These are phyloP conservation scores for Lathyrus aphaca DNA, from an alignment of 306 rosid genomes.

Conservation along the genomic window DNA sequence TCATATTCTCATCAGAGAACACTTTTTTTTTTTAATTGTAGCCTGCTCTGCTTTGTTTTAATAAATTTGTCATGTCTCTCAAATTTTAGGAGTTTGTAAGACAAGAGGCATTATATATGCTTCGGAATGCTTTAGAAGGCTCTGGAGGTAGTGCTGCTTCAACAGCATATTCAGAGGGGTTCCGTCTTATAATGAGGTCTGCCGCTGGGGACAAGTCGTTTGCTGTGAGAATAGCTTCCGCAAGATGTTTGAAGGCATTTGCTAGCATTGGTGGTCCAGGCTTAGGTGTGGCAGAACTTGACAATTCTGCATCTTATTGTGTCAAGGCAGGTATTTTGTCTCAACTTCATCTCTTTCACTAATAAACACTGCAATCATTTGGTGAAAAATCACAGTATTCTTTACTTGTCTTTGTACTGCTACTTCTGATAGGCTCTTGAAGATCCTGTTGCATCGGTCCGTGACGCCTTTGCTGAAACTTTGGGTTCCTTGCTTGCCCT, in stretches of 20 bases:
- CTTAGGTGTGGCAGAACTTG: constrained; percentile 79
- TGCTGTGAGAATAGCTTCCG: constrained; percentile 95
- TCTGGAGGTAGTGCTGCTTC: constrained; percentile 83
- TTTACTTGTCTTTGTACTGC: constrained; percentile 40
- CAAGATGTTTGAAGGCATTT: constrained; percentile 93
- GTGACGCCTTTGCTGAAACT: constrained; percentile 97
- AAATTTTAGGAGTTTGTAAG: constrained; percentile 85
- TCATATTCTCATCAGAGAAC: not conserved
- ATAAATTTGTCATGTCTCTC: constrained; percentile 17
- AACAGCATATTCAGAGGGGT: constrained; percentile 90
- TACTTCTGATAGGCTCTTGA: constrained; percentile 79
- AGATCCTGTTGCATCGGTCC: constrained; percentile 87
- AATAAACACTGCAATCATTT: constrained; percentile 31
- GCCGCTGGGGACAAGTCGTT: constrained; percentile 87
- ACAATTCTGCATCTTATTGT: constrained; percentile 84
- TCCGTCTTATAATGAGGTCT: constrained; percentile 77
- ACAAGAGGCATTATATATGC: constrained; percentile 84
- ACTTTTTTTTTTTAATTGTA: constrained; percentile 1
- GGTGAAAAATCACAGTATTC: constrained; percentile 38
- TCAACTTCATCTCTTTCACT: constrained; percentile 34
- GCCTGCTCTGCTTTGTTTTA: constrained; percentile 22
- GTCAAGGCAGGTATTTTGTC: constrained; percentile 72
- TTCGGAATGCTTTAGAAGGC: constrained; percentile 94
- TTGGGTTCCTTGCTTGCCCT: constrained; percentile 97
- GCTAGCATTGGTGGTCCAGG: constrained; percentile 96